Base-by-base conservation (phyloP, 2,329 filamentous ascomycete species). In the Penicillium griseofulvum region DNA sequence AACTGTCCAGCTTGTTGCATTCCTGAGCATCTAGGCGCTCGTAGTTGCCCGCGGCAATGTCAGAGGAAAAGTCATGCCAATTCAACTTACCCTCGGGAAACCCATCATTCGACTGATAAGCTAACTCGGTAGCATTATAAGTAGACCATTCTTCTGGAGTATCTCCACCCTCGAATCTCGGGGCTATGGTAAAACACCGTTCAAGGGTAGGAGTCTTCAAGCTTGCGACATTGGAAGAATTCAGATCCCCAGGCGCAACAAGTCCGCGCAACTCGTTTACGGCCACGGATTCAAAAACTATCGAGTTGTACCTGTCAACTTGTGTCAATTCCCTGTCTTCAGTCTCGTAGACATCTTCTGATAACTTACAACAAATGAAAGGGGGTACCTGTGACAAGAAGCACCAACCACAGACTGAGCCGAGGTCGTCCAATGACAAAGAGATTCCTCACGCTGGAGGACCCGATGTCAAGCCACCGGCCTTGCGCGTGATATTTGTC, bases 401-500 rank as follows among this genome's bases (percentile, higher is more conserved):
- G 28, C 0, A 60, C 6, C 5, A 55, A 12, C 57, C 60, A 62
- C 5, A 61, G 37, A 1, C 6, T 59, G 26, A 54, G 57, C 29
- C 62, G 57, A 43, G 19, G 77, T 33, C 56, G 79, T 78, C 33
- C 39, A 5, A 57, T 54, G 1, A 49, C 34, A 4, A 34, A 22
- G 8, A 71, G 57, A 48, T 74, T 74, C 12, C 63, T 55, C 1
- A 65, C 10, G 49, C 66, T 72, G 1, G 65, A 65, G 1, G 78
- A 60, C 0, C 81, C 79, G 29, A 81, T 75, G 37, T 79, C 74
- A 0, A 82, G 64, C 74, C 74, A 78, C 5, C 29, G 29, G 9
- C 55, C 37, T 19, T 19, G 12, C 2, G 46, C 50, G 28, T 57
- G 55, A 6, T 37, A 22, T 22, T 38, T 26, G 29, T 56, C 49